Conservation (phyloP, 2,329 filamentous ascomycete species). For the Dendryphion nanum region DNA sequence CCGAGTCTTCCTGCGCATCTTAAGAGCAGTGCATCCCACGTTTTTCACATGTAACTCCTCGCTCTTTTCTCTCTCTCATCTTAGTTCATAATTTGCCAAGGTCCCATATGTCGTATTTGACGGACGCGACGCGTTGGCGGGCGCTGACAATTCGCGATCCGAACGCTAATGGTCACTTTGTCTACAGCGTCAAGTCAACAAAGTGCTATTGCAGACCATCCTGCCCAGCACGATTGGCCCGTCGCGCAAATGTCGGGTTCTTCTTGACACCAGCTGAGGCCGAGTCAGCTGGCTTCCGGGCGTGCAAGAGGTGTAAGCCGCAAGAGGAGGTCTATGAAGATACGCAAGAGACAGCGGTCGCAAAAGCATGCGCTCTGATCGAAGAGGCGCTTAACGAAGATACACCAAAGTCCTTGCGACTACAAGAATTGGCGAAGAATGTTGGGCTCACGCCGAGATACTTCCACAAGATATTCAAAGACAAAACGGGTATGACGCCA, state of each 20-base stretch:
- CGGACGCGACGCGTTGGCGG: conserved; percentile 34
- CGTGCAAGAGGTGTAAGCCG: conserved; percentile 60
- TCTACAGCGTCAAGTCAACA: conserved; percentile 58
- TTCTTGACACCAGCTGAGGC: conserved; percentile 50
- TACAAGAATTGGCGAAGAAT: conserved; percentile 51
- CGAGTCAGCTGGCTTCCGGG: conserved; percentile 50
- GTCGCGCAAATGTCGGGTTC: conserved; percentile 58
- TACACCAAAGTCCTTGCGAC: conserved; percentile 25
- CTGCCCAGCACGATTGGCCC: conserved; percentile 59
- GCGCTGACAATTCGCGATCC: conserved; percentile 48
- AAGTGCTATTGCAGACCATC: conserved; percentile 61
- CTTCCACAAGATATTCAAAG: conserved; percentile 60
- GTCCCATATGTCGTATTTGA: conserved; percentile 28
- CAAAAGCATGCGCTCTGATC: conserved; percentile 35
- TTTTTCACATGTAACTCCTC: too few relatives aligned
- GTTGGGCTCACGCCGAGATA: conserved; percentile 58
- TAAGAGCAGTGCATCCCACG: too few relatives aligned
- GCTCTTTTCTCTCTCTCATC: too few relatives aligned
- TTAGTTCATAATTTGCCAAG: too few relatives aligned
- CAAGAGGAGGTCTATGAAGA: conserved; percentile 37
- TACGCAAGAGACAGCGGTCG: conserved; percentile 47
- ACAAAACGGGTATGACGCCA: conserved; percentile 53
- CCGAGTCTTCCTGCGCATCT: too few relatives aligned
- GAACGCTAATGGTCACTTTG: conserved; percentile 46
- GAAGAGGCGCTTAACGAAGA: conserved; percentile 20